These are phyloP conservation scores for Candida sanyaensis DNA, from an alignment of 1,139 yeast species.

Conservation along the genomic window DNA sequence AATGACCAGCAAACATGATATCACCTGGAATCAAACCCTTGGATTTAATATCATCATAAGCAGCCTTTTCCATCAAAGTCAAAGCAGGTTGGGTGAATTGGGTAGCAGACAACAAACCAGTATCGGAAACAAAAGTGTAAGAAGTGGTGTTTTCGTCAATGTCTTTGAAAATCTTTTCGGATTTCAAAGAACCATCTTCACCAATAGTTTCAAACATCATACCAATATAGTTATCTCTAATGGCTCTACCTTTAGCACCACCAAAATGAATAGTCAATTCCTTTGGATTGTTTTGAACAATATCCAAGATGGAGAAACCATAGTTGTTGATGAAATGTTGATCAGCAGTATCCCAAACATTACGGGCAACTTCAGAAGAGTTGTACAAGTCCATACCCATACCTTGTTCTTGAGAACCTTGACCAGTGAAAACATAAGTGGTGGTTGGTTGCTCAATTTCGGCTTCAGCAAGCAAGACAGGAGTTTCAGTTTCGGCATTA, in stretches of 20 bases:
- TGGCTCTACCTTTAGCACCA: constrained; percentile 95
- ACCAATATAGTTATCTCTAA: constrained; percentile 90
- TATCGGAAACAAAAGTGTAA: constrained; percentile 86
- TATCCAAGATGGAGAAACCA: constrained; percentile 95
- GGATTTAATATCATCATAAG: constrained; percentile 94
- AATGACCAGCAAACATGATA: constrained; percentile 97
- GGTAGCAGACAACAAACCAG: constrained; percentile 95
- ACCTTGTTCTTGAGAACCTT: constrained; percentile 99
- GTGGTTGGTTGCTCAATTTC: constrained; percentile 98
- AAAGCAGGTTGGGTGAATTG: constrained; percentile 99
- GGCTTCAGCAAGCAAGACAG: constrained; percentile 91
- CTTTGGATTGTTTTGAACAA: constrained; percentile 94
- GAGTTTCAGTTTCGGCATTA: constrained; percentile 74
- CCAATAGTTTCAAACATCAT: constrained; percentile 98
- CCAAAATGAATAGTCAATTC: constrained; percentile 96
- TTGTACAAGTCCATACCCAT: constrained; percentile 99
- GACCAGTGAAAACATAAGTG: constrained; percentile 97
- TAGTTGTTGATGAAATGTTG: constrained; percentile 87
- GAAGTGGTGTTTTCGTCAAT: constrained; percentile 81
- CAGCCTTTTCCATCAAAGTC: constrained; percentile 98
- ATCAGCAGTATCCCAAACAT: constrained; percentile 98
- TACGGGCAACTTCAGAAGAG: constrained; percentile 87
- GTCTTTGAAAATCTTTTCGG: constrained; percentile 94
- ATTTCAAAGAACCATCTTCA: constrained; percentile 77
- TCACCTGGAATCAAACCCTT: constrained; percentile 95